A percentile compares a stretch with the other conserved stretches of the same genome.
phyloP scores from a whole-genome alignment of 495 filamentous ascomycete species.

The Aspergillus mulundensis region DNA sequence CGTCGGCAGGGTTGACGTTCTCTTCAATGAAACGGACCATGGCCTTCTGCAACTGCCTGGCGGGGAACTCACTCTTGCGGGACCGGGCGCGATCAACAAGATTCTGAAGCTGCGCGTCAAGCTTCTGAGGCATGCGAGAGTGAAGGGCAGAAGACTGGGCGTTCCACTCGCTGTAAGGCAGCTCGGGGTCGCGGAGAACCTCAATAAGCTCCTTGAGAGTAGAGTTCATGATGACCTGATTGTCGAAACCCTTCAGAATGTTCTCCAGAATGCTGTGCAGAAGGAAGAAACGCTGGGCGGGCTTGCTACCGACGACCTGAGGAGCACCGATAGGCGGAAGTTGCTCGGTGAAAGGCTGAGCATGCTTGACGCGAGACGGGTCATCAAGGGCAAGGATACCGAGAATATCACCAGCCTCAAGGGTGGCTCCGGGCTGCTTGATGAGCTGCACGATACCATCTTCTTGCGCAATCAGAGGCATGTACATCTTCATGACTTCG shows the following conservation, averaged over 20 bases:
- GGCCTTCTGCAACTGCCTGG: constrained; percentile 79
- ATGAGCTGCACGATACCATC: constrained; percentile 96
- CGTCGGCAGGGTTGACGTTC: constrained; percentile 64
- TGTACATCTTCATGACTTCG: constrained; percentile 99
- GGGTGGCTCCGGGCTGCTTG: constrained; percentile 97
- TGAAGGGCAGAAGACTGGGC: constrained; percentile 93
- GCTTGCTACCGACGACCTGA: constrained; percentile 83
- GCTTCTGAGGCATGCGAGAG: constrained; percentile 90
- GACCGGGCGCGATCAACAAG: constrained; percentile 77
- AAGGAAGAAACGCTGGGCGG: constrained; percentile 78
- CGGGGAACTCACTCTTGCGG: constrained; percentile 84
- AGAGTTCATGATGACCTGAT: constrained; percentile 89
- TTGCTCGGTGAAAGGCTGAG: constrained; percentile 90
- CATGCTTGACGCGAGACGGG: constrained; percentile 93
- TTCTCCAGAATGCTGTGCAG: constrained; percentile 76
- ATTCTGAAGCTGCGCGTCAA: constrained; percentile 74
- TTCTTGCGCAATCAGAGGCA: constrained; percentile 96
- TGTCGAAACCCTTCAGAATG: constrained; percentile 92
- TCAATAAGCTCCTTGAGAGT: constrained; percentile 86
- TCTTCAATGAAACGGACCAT: constrained; percentile 87
- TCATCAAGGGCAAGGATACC: constrained; percentile 96
- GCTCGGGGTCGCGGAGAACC: constrained; percentile 81
- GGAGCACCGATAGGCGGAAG: constrained; percentile 85
- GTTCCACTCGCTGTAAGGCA: constrained; percentile 95
- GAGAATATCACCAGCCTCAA: constrained; percentile 97